phyloP scores from a whole-genome alignment of 352 stramenopile species.

The Pythium brachiatum region DNA sequence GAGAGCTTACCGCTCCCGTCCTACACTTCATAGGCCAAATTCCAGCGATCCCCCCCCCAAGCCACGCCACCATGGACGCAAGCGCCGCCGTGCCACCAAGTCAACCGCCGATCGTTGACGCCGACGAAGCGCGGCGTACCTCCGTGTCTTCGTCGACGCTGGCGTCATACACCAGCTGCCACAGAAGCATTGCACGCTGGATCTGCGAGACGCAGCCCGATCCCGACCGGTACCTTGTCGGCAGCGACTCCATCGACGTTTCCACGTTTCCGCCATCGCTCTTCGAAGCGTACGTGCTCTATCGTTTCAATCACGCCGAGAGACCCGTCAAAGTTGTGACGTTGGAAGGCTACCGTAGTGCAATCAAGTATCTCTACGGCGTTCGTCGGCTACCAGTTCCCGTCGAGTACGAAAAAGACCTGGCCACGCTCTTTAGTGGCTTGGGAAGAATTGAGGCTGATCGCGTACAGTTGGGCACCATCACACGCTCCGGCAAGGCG shows the following conservation, averaged over 20 bases:
- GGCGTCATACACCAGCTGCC: not conserved
- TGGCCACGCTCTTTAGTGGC: conserved; percentile 2
- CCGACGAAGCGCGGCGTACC: not conserved
- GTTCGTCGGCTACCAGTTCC: not conserved
- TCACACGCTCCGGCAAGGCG: not conserved
- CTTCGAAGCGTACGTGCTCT: conserved; percentile 4
- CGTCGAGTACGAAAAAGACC: not conserved
- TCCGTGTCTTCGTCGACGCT: not conserved
- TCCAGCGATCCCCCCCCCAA: too few relatives aligned
- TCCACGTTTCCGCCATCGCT: not conserved
- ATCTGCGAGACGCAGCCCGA: not conserved
- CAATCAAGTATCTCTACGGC: not conserved
- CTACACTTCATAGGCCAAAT: too few relatives aligned
- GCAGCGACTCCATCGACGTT: not conserved
- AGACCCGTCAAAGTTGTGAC: not conserved
- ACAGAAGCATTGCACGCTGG: not conserved
- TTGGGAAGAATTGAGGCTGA: conserved; percentile 1
- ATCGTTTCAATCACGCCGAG: not conserved
- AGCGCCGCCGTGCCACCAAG: too few relatives aligned
- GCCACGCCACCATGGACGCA: too few relatives aligned
- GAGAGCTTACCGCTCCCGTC: too few relatives aligned
- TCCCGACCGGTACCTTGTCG: conserved; percentile 1
- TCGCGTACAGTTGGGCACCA: not conserved
- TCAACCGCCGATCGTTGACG: not conserved
- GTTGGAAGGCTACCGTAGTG: not conserved